A percentile compares a stretch with the other conserved stretches of the same genome.
phyloP scores from a whole-genome alignment of 805 yeast species.

The Saccharomycopsis oosterbeekiorum region DNA sequence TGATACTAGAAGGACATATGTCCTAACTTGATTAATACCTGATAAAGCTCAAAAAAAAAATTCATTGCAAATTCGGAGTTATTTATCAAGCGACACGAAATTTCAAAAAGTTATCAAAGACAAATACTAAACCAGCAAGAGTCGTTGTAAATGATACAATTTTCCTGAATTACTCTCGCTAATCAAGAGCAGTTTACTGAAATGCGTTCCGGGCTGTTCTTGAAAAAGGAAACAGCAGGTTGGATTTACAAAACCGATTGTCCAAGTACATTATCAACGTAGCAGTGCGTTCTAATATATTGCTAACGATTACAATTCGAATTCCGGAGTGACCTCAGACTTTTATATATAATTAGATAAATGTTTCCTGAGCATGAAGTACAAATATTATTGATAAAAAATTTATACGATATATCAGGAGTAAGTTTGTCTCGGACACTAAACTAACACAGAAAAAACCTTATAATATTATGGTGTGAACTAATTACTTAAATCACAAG shows the following conservation, averaged over 20 bases:
- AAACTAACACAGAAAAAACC: not conserved
- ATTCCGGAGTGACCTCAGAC: not conserved
- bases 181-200: too few species aligned
- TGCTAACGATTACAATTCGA: not conserved
- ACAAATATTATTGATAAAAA: not conserved
- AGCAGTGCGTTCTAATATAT: not conserved
- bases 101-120: too few species aligned
- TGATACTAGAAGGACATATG: too few species aligned
- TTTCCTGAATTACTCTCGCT: too few species aligned
- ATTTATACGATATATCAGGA: slow-evolving; percentile 1
- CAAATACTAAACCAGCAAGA: too few species aligned
- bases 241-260: too few species aligned
- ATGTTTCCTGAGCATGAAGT: slow-evolving; percentile 2
- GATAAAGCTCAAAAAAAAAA: not conserved
- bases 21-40: too few species aligned
- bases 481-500: not conserved
- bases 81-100: too few species aligned
- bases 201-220: too few species aligned
- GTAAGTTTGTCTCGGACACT: slow-evolving; percentile 1
- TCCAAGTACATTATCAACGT: too few species aligned
- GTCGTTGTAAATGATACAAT: too few species aligned
- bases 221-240: too few species aligned
- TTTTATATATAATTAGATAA: not conserved
- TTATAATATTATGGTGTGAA: not conserved
- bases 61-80: not conserved